These are phyloP conservation scores for Mortierella hygrophila DNA, from an alignment of 192 early-diverging fungal genomes.

Conservation along the genomic window DNA sequence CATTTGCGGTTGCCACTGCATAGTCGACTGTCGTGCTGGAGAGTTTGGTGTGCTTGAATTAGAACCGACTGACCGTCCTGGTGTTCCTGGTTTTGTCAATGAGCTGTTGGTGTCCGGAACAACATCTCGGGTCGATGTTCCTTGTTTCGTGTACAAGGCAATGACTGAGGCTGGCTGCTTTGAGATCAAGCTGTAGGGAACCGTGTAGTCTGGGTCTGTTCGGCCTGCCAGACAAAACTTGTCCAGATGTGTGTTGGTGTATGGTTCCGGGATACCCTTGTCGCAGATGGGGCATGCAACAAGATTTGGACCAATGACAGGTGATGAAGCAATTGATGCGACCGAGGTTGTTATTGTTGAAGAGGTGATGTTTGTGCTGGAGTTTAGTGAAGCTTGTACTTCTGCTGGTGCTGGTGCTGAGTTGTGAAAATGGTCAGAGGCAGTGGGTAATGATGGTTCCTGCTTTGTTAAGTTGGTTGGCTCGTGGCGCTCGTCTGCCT, in stretches of 20 bases:
- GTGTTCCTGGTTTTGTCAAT: not conserved
- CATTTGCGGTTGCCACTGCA: not conserved
- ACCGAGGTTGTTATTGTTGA: not conserved
- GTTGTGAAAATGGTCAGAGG: not conserved
- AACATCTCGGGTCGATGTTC: slow-evolving; percentile 9
- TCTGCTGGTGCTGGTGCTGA: not conserved
- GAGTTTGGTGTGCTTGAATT: not conserved
- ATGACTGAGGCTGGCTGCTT: slow-evolving; percentile 8
- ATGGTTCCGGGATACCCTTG: slow-evolving; percentile 24
- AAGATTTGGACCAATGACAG: slow-evolving; percentile 10
- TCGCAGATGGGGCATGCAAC: slow-evolving; percentile 39
- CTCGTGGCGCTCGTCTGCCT: not conserved
- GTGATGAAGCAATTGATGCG: not conserved
- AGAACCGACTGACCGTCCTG: not conserved
- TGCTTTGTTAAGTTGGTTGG: not conserved
- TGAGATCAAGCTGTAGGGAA: slow-evolving; percentile 9
- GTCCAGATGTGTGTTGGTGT: slow-evolving; percentile 42
- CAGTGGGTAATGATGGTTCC: not conserved
- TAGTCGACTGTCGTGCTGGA: not conserved
- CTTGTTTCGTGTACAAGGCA: slow-evolving; percentile 22
- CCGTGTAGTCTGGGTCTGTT: slow-evolving; percentile 33
- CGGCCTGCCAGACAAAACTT: slow-evolving; percentile 27
- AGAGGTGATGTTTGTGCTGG: not conserved
- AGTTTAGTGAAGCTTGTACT: not conserved
- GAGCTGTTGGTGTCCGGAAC: not conserved